Evolutionary conservation across 768 basidiomycete genomes (phyloP), one percentile per base, ranked within the genome.

Genomic region (Pleurotus sapidus): DNA sequence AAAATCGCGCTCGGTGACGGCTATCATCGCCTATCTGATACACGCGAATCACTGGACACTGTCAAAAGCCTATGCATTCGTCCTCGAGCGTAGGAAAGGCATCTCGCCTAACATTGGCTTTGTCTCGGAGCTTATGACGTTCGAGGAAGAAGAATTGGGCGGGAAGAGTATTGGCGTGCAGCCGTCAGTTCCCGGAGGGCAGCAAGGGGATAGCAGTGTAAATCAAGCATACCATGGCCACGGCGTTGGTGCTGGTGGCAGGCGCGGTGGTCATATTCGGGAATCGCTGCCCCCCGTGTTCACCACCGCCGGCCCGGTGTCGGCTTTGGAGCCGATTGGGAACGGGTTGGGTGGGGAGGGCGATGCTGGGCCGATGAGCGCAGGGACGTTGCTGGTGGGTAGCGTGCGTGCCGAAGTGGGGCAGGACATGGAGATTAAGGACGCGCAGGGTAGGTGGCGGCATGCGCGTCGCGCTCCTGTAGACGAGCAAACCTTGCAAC

Each of bases 71-170:
- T 98, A 98, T 68, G 75, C 88, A 0, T 97, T 94, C 67, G 95
- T 98, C 23, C 81, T 93, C 40, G 95, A 95, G 64, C 84, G 94
- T 7, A 85, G 96, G 37, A 93, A 93, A 63, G 94, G 94, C 61
- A 96, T 98, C 62, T 95, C 92, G 12, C 96, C 95, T 8, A 98
- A 97, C 67, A 96, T 98, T 60, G 96, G 96, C 5, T 98, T 98
- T 71, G 94, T 98, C 45, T 93, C 92, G 3, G 95, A 97, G 71
- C 81, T 98, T 43, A 97, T 97, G 95, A 89, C 86, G 47, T 97
- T 95, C 66, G 95, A 98, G 74, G 94, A 96, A 67, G 78, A 87
- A 66, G 91, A 96, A 72, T 76, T 95, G 49, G 86, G 95, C 59
- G 78, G 90, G 54, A 84, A 92, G 73, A 84, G 83, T 11, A 73